Evolutionary conservation across 176 grass and related monocot genomes (phyloP), one percentile per base, ranked within the genome.

Genomic region (Lolium rigidum): DNA sequence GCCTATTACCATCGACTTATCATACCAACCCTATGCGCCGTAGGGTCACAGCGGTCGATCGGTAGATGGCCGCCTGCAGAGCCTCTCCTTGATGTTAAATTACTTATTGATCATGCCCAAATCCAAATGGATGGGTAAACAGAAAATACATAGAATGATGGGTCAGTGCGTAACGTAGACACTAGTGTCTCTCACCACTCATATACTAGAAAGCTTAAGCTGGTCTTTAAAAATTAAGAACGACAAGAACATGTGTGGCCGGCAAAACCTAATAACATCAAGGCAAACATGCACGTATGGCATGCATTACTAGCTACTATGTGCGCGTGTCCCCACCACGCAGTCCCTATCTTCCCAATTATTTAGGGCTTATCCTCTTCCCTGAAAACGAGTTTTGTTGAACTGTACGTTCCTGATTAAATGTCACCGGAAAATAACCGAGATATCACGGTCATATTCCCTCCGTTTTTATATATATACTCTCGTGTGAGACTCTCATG

Each of bases 21-120:
- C 80, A 25, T 13, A 69, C 85, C 89, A 80, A 87, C 66, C 84
- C 89, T 90, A 87, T 25, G 37, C 74, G 47, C 31, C 2, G 76
- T 82, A 78, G 15, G 73, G 22, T 18, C 67, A 15, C 2, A 6
- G 24, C 43, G 54, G 22, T 76, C 83, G 7, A 35, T 74, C 52
- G 57, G 41, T 78, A 43, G 78, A 26, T 85, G 47, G 58, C 13
- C 8, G 58, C 20, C 14, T 25, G 41, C 78, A 26, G 12, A 17
- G 14, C 51, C 51, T 56, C 54, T 54, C 51, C 51, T 44, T 2
- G 41, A 5, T 44, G 41, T n/a, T n/a, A n/a, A 58, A 31, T 70
- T 70, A 43, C 66, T 64, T 15, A 28, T 17, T 44, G 7, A 44
- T 44, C 41, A 44, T 44, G 3, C 41, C 31, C 31, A 35, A 35